These are phyloP conservation scores for Pichia nakasei DNA, from an alignment of 805 yeast species.

Conservation along the genomic window DNA sequence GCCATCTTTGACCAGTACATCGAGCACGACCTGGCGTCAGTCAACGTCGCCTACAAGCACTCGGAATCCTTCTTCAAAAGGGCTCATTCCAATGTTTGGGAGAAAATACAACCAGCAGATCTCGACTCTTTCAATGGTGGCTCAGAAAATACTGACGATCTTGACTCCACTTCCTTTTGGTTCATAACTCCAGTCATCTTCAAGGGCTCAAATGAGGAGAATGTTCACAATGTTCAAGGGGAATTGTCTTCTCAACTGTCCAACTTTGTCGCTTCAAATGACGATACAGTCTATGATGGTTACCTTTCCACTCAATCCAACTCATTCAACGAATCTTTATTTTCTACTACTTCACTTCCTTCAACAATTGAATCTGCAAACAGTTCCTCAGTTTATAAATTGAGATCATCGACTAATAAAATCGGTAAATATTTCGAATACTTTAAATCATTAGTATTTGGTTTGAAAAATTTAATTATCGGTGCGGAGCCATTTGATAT, in stretches of 20 bases:
- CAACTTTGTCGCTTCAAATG: conserved; percentile 28
- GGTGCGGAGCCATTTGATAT: conserved; percentile 86
- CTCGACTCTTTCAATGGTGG: not conserved
- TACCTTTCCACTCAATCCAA: conserved; percentile 25
- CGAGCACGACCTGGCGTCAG: conserved; percentile 14
- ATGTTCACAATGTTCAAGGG: too few relatives aligned
- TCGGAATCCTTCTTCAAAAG: conserved; percentile 12
- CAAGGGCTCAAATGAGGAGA: conserved; percentile 20
- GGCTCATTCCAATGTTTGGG: conserved; percentile 37
- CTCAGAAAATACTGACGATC: not conserved
- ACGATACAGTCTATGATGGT: conserved; percentile 33
- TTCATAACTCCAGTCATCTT: conserved; percentile 48
- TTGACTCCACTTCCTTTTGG: not conserved
- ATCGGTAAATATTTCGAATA: conserved; percentile 50
- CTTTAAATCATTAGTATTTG: conserved; percentile 31
- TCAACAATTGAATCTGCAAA: conserved; percentile 25
- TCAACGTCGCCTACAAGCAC: not conserved
- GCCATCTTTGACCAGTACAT: conserved; percentile 60
- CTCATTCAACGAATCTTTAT: not conserved
- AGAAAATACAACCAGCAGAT: conserved; percentile 31
- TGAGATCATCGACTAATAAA: conserved; percentile 43
- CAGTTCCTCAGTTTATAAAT: conserved; percentile 48
- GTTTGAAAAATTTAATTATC: conserved; percentile 37
- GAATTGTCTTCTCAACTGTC: conserved; percentile 16
- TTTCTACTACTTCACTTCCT: not conserved